phyloP scores from a whole-genome alignment of 805 yeast genomes.

The Soucietia sequanensis region DNA sequence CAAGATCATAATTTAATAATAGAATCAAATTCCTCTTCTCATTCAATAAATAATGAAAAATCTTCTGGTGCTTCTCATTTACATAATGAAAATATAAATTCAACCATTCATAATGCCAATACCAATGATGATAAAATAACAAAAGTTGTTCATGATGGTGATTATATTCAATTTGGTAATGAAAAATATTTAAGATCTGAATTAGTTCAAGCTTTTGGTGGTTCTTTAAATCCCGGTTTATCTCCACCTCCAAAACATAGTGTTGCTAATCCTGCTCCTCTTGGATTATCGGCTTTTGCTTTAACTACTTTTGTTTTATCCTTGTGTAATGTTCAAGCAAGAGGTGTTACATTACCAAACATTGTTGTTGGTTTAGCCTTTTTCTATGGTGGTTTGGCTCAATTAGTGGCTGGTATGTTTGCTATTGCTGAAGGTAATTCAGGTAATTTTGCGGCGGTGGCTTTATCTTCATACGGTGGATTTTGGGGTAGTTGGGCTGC shows the following conservation, averaged over 20 bases:
- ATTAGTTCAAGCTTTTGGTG: conserved; percentile 71
- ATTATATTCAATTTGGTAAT: conserved; percentile 68
- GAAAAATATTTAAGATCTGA: conserved; percentile 65
- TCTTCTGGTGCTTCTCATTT: conserved; percentile 4
- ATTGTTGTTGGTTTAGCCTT: conserved; percentile 64
- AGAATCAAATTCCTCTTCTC: conserved; percentile 29
- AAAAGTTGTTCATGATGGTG: conserved; percentile 47
- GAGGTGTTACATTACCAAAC: conserved; percentile 61
- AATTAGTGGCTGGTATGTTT: conserved; percentile 71
- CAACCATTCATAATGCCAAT: conserved; percentile 3
- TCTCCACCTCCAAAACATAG: conserved; percentile 42
- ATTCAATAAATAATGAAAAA: conserved; percentile 16
- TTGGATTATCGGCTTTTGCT: conserved; percentile 72
- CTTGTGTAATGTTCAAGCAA: conserved; percentile 60
- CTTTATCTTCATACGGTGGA: conserved; percentile 61
- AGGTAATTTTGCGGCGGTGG: conserved; percentile 59
- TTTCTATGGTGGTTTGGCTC: conserved; percentile 73
- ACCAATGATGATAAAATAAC: conserved; percentile 19
- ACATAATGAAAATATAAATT: conserved; percentile 2
- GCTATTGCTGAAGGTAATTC: conserved; percentile 76
- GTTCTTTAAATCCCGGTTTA: conserved; percentile 70
- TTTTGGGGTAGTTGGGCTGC: conserved; percentile 79
- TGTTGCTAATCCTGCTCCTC: conserved; percentile 72
- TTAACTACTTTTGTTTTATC: conserved; percentile 66
- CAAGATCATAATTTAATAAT: conserved; percentile 25